phyloP scores from a whole-genome alignment of 345 rosid genomes.

The Ceriops tagal region DNA sequence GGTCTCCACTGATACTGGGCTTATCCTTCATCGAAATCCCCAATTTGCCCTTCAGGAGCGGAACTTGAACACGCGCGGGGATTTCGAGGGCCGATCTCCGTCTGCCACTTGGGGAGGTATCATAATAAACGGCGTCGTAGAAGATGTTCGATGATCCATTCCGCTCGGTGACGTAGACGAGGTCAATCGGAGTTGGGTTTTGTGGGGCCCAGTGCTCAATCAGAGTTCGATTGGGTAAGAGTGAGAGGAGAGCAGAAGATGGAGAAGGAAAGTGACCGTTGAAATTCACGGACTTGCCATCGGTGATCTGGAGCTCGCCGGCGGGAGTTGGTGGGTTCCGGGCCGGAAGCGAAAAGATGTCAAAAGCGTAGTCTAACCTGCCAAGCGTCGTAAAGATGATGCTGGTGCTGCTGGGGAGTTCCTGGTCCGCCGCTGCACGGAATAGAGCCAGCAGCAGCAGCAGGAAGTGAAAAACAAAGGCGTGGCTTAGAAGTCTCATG shows the following conservation, averaged over 20 bases:
- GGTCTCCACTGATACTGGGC: conserved; percentile 53
- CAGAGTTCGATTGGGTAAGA: conserved; percentile 25
- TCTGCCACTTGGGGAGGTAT: conserved; percentile 6
- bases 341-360: conserved; percentile 57
- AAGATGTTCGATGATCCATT: conserved; percentile 55
- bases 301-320: conserved; percentile 58
- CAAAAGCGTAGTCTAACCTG: conserved; percentile 59
- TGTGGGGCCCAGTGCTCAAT: conserved; percentile 10
- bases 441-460: background rate
- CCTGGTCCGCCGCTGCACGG: conserved; percentile 19
- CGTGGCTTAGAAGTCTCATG: background rate
- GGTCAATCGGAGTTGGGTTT: conserved; percentile 35
- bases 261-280: conserved; percentile 78
- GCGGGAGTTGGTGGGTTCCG: conserved; percentile 23
- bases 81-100: conserved; percentile 44
- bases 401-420: conserved; percentile 27
- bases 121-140: conserved; percentile 48
- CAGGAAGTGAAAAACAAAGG: background rate
- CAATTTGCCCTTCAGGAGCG: conserved; percentile 38
- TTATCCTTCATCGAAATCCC: conserved; percentile 69
- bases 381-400: conserved; percentile 73
- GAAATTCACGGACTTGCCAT: conserved; percentile 68
- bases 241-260: conserved; percentile 41
- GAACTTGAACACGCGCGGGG: conserved; percentile 44
- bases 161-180: conserved; percentile 75